phyloP scores from a whole-genome alignment of 768 basidiomycete species.

The Suillus variegatus region DNA sequence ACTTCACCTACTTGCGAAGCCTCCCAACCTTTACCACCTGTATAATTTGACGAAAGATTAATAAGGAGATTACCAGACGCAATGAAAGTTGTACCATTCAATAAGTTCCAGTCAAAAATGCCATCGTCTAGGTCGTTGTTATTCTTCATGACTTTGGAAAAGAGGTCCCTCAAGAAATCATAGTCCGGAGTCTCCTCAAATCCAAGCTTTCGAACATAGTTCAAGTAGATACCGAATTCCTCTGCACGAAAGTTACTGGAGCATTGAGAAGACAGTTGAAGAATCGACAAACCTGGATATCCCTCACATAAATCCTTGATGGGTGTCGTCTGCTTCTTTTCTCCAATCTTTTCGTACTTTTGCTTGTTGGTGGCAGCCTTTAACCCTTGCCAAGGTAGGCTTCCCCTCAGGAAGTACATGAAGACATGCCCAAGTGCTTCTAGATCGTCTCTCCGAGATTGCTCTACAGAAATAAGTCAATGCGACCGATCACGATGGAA shows the following conservation, averaged over 20 bases:
- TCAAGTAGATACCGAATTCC: conserved; percentile 97
- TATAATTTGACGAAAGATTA: conserved; percentile 4
- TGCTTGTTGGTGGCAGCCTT: conserved; percentile 99
- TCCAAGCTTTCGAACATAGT: conserved; percentile 98
- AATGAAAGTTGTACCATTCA: conserved; percentile 61
- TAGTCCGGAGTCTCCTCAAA: conserved; percentile 99
- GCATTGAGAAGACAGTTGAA: background rate
- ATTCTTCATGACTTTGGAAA: conserved; percentile 91
- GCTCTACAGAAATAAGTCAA: conserved; percentile 48
- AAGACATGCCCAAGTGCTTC: conserved; percentile 99
- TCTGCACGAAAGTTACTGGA: conserved; percentile 49
- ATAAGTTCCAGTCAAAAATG: conserved; percentile 93
- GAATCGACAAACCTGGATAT: conserved; percentile 71
- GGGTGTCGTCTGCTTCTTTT: conserved; percentile 98
- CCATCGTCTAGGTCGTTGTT: conserved; percentile 91
- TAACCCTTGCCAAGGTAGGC: conserved; percentile 97
- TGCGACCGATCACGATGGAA: conserved; percentile 7
- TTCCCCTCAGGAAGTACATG: conserved; percentile 98
- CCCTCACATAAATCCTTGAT: conserved; percentile 97
- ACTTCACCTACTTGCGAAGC: conserved; percentile 59
- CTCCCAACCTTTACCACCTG: conserved; percentile 96
- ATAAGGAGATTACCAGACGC: conserved; percentile 1
- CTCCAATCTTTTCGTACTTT: conserved; percentile 99
- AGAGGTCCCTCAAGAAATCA: conserved; percentile 94
- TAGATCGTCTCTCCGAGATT: conserved; percentile 93